Evolutionary conservation across 768 basidiomycete genomes (phyloP).

Genomic region (Plicaturopsis crispa): DNA sequence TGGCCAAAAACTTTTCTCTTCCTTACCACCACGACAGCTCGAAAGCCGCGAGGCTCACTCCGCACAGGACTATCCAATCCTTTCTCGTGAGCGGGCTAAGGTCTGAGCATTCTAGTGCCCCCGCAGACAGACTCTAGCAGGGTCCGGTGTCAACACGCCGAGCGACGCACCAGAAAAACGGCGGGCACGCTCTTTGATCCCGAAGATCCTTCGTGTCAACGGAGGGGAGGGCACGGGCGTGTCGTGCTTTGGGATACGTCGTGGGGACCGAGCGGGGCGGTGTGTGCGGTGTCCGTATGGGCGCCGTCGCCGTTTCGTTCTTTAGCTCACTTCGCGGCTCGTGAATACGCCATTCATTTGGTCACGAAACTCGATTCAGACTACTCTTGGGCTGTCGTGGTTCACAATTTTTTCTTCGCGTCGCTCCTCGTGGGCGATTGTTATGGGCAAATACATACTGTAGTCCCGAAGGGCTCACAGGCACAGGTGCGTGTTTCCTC

Average conservation of each 20-base stretch:
- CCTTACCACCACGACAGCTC: slow-evolving; percentile 24
- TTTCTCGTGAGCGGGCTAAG: slow-evolving; percentile 70
- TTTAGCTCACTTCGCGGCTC: slow-evolving; percentile 69
- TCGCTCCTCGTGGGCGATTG: background rate
- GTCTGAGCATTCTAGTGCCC: slow-evolving; percentile 70
- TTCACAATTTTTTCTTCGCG: slow-evolving; percentile 18
- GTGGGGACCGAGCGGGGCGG: slow-evolving; percentile 46
- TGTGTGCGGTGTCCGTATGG: no score
- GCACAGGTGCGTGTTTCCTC: no score
- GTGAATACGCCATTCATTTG: slow-evolving; percentile 12
- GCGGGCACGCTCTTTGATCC: slow-evolving; percentile 20
- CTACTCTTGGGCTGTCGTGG: slow-evolving; percentile 56
- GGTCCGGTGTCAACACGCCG: slow-evolving; percentile 46
- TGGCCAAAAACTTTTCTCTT: background rate
- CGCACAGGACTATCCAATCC: slow-evolving; percentile 34
- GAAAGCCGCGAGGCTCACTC: slow-evolving; percentile 67
- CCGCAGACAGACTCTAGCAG: slow-evolving; percentile 57
- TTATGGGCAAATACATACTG: background rate
- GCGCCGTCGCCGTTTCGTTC: no score
- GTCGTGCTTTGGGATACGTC: slow-evolving; percentile 44
- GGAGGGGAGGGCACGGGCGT: slow-evolving; percentile 24
- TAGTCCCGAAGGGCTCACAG: no score
- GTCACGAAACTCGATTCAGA: slow-evolving; percentile 57
- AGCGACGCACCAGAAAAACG: slow-evolving; percentile 66
- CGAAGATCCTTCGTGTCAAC: slow-evolving; percentile 36